Base-by-base conservation (phyloP, 2,329 filamentous ascomycete genomes). In the Cladosporium colombiae region DNA sequence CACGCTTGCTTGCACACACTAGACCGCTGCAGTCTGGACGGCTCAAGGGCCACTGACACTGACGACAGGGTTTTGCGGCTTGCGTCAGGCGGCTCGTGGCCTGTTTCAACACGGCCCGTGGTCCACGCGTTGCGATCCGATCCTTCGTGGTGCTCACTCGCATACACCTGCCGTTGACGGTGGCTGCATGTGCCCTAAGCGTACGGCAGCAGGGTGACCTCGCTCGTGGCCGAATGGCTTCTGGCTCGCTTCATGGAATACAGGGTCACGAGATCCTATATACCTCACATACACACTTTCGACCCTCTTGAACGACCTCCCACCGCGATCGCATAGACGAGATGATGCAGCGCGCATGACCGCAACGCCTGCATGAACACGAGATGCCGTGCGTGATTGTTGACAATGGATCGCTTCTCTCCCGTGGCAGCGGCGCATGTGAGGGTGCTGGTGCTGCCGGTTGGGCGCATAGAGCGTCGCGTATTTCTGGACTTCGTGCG, bases 351-450 rank as follows among this genome's bases (percentile, higher is more conserved):
- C 16, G 23, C 53, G 23, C 29, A 23, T 57, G n/a, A 57, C 33
- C n/a, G n/a, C 27, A 40, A 59, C 49, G 49, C 29, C 49, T 44
- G 21, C 46, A 16, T 21, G 37, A 49, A 67, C 50, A 67, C 50
- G 40, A 33, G 18, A 63, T 63, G 61, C 61, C 25, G 50, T 55
- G 27, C 29, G n/a, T 33, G 23, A 50, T 23, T 25, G n/a, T 27
- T 46, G 25, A 23, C 62, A 40, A 75, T 76, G 74, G 94, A 97
- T 83, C 89, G 91, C 79, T 87, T 97, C 78, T 91, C 93, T 78
- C 93, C 94, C 79, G 88, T 93, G 82, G 91, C 93, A 79, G 93
- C 93, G 77, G 94, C 93, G 81, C 91, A 91, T 85, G 88, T 98
- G 76, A 91, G 91, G 82, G 92, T 90, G 69, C 86, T 97, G 72